phyloP scores from a whole-genome alignment of 345 rosid genomes.

The Euphorbia tirucalli region DNA sequence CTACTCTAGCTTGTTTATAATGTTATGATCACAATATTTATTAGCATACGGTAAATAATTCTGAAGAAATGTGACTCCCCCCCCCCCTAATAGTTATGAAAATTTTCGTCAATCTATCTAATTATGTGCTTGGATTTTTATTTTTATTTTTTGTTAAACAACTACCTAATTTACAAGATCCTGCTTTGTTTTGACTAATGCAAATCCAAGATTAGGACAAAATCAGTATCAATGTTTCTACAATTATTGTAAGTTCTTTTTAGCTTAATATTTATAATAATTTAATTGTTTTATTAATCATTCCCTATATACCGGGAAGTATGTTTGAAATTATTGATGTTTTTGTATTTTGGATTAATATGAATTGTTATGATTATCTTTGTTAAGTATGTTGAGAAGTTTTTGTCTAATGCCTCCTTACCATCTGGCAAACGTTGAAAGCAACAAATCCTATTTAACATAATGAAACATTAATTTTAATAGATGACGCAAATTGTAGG shows the following conservation, averaged over 20 bases:
- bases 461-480: not conserved
- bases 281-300: too few relatives aligned
- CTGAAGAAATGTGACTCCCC: too few relatives aligned
- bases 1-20: too few relatives aligned
- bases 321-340: not conserved
- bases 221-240: not conserved
- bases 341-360: not conserved
- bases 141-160: not conserved
- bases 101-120: not conserved
- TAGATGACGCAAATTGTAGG: not conserved
- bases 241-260: not conserved
- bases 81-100: too few relatives aligned
- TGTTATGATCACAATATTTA: too few relatives aligned
- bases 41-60: too few relatives aligned
- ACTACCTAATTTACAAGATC: not conserved
- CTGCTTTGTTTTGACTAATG: not conserved
- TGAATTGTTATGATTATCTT: not conserved
- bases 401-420: constrained; percentile 23
- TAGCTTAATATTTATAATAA: not conserved
- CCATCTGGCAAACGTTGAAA: constrained; percentile 22
- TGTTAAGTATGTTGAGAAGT: constrained; percentile 6
- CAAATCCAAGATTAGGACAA: constrained; percentile 5
- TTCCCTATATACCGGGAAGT: not conserved
- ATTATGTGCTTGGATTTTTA: not conserved
- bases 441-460: not conserved